These are phyloP conservation scores for Colletotrichum spinosum DNA, from an alignment of 2,329 filamentous ascomycete species.

Conservation along the genomic window DNA sequence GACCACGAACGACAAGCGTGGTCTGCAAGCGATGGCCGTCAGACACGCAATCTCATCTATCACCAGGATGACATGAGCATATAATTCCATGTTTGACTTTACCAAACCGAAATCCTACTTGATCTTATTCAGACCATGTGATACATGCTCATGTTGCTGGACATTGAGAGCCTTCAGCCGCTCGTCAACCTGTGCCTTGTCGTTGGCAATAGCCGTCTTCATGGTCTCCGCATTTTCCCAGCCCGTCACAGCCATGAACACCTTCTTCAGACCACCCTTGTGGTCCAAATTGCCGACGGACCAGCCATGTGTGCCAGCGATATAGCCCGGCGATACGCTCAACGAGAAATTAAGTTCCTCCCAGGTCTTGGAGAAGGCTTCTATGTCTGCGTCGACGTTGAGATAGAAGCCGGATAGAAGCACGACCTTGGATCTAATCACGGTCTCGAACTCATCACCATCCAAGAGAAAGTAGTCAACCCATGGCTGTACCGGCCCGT, in stretches of 20 bases:
- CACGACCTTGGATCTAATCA: neutral
- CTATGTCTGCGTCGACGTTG: neutral
- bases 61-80: too few species aligned
- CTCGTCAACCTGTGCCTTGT: constrained; percentile 3
- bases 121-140: neutral
- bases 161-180: constrained; percentile 3
- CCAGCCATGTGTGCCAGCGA: constrained; percentile 1
- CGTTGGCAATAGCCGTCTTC: neutral
- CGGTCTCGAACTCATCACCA: neutral
- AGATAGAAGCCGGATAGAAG: constrained; percentile 1
- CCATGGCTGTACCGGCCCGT: neutral
- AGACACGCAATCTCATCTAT: too few species aligned
- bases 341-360: neutral
- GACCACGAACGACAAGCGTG: too few species aligned
- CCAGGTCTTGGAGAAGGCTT: constrained; percentile 12
- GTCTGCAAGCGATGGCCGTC: too few species aligned
- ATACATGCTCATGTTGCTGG: neutral
- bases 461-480: neutral
- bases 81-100: too few species aligned
- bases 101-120: neutral
- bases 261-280: constrained; percentile 11
- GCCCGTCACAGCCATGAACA: constrained; percentile 8
- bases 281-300: neutral
- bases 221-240: neutral
- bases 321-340: neutral